phyloP scores from a whole-genome alignment of 2,329 filamentous ascomycete genomes.

The Sclerotinia glacialis region DNA sequence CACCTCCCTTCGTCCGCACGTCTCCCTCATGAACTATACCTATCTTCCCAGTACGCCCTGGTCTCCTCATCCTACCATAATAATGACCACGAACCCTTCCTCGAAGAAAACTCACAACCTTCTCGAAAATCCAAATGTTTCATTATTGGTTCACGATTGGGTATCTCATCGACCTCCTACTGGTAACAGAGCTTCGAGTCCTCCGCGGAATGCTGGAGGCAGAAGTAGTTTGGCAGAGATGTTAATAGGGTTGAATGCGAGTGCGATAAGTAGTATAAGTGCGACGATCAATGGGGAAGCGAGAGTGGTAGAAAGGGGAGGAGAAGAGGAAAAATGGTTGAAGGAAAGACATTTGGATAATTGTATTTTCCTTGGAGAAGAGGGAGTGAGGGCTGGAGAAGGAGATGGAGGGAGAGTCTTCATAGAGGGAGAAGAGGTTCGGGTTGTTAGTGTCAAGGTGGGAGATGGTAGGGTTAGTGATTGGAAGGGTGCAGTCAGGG shows the following conservation, averaged over 20 bases:
- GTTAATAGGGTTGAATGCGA: conserved; percentile 86
- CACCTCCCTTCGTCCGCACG: conserved; percentile 77
- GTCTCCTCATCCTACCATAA: conserved; percentile 72
- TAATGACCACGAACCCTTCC: conserved; percentile 85
- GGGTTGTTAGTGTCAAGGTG: conserved; percentile 83
- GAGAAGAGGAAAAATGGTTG: conserved; percentile 81
- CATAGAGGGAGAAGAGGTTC: conserved; percentile 77
- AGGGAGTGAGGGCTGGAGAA: conserved; percentile 45
- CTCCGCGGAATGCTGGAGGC: conserved; percentile 58
- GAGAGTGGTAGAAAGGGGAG: conserved; percentile 66
- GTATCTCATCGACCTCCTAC: conserved; percentile 87
- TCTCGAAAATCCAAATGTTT: conserved; percentile 79
- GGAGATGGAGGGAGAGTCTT: conserved; percentile 59
- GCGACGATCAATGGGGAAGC: conserved; percentile 93
- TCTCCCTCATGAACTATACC: conserved; percentile 98
- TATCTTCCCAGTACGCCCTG: conserved; percentile 80
- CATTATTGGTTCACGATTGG: conserved; percentile 97
- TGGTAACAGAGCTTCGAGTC: conserved; percentile 55
- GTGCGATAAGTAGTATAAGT: conserved; percentile 81
- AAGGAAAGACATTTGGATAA: conserved; percentile 82
- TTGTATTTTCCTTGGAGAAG: conserved; percentile 74
- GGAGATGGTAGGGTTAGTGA: conserved; percentile 84
- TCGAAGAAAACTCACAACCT: conserved; percentile 82
- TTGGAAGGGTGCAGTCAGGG: conserved; percentile 90
- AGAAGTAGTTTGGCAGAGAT: conserved; percentile 77